phyloP scores from a whole-genome alignment of 371 early-diverging fungal genomes.

The Sporodiniella umbellata region DNA sequence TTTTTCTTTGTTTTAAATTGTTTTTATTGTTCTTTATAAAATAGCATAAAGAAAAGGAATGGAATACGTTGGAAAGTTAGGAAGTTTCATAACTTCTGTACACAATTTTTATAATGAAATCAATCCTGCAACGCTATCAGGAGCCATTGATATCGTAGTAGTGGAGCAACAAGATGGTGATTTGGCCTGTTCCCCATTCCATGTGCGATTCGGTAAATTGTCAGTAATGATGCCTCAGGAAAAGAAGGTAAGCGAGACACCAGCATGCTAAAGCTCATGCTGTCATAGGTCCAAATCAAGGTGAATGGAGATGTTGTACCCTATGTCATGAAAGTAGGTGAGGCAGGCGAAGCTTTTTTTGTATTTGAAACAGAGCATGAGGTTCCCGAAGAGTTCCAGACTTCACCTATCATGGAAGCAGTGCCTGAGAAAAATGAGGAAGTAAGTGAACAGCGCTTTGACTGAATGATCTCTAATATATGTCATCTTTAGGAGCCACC shows the following conservation, averaged over 20 bases:
- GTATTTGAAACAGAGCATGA: constrained; percentile 86
- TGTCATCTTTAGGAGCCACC: constrained; percentile 32
- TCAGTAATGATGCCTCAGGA: constrained; percentile 86
- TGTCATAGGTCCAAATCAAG: constrained; percentile 72
- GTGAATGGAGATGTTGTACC: constrained; percentile 84
- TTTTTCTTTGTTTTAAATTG: constrained; percentile 1
- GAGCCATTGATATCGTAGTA: constrained; percentile 98
- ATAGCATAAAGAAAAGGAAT: constrained; percentile 14
- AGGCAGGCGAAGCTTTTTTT: constrained; percentile 98
- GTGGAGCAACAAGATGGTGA: constrained; percentile 82
- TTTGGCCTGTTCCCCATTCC: constrained; percentile 93
- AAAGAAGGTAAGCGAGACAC: constrained; percentile 59
- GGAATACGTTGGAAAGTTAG: constrained; percentile 45
- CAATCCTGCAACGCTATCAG: constrained; percentile 97
- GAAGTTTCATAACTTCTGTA: constrained; percentile 67
- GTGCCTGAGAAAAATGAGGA: constrained; percentile 32
- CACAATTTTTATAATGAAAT: constrained; percentile 94
- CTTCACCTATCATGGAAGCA: constrained; percentile 84
- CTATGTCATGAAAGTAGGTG: constrained; percentile 96
- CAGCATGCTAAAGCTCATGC: neutral
- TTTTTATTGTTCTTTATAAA: constrained; percentile 3
- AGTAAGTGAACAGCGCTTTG: constrained; percentile 14
- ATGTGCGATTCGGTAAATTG: constrained; percentile 98
- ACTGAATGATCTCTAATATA: neutral
- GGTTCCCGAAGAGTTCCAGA: constrained; percentile 87